A percentile compares a stretch with the other conserved stretches of the same genome.
These are phyloP conservation scores for Tuber melanosporum DNA, from an alignment of 495 filamentous ascomycete species.

Conservation along the genomic window DNA sequence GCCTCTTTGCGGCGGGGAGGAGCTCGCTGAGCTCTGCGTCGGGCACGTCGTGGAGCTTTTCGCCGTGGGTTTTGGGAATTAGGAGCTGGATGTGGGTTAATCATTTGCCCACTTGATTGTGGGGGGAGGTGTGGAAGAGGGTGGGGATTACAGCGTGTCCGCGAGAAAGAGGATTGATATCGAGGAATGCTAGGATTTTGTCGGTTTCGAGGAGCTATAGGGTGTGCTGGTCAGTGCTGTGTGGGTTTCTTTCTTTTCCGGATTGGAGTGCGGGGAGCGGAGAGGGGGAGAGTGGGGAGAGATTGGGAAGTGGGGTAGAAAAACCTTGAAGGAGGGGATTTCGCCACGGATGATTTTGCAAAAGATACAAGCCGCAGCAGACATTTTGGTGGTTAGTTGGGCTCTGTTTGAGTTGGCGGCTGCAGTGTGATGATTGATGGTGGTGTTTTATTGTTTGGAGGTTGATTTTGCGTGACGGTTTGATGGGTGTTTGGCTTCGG, in stretches of 20 bases:
- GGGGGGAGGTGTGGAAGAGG: not conserved
- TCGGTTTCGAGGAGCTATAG: conserved; percentile 72
- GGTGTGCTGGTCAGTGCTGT: not conserved
- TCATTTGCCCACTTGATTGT: not conserved
- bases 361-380: conserved; percentile 73
- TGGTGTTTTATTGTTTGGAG: not conserved
- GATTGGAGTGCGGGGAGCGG: not conserved
- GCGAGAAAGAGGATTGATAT: conserved; percentile 78
- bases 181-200: conserved; percentile 91
- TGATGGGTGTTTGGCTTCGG: not conserved
- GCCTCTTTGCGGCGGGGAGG: conserved; percentile 79
- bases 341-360: conserved; percentile 98
- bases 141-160: conserved; percentile 65
- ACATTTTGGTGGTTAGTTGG: conserved; percentile 14
- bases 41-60: conserved; percentile 85
- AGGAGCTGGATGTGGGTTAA: conserved; percentile 59
- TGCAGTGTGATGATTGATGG: not conserved
- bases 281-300: not conserved
- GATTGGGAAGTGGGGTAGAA: not conserved
- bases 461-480: conserved; percentile 8
- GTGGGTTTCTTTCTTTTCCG: not conserved
- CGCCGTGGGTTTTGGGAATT: conserved; percentile 93
- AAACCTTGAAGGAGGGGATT: conserved; percentile 77
- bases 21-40: conserved; percentile 81
- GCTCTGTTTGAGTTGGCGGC: not conserved